Conservation (phyloP, 345 rosid genomes). For the Psidium friedrichsthalianum region DNA sequence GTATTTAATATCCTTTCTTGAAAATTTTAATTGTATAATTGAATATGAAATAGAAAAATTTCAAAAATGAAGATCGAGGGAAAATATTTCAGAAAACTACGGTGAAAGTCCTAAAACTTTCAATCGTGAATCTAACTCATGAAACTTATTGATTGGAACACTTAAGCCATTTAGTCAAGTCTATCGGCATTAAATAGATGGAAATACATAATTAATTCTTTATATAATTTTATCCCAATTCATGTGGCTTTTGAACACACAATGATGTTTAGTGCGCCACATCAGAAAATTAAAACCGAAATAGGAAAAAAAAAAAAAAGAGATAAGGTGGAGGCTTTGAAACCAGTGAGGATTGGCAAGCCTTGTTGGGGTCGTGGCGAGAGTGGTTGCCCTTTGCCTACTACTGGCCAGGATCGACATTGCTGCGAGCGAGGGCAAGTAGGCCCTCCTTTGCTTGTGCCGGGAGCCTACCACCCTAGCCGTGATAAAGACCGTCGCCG, state of each 20-base stretch:
- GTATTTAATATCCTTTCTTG: background rate
- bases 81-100: background rate
- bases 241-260: background rate
- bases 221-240: background rate
- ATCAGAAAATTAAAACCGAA: background rate
- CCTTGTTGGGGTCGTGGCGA: accelerated
- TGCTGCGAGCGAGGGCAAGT: background rate
- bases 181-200: background rate
- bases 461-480: background rate
- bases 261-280: background rate
- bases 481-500: background rate
- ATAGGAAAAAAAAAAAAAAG: background rate
- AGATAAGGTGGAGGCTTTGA: background rate
- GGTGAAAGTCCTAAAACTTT: background rate
- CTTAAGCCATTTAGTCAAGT: background rate
- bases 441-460: background rate
- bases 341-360: no score
- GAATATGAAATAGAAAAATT: background rate
- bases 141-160: background rate
- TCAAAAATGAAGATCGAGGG: background rate
- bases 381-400: background rate
- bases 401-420: background rate
- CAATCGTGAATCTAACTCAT: background rate
- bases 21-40: background rate
- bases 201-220: background rate